Percentiles rank a stretch among this genome's conserved stretches.
Evolutionary conservation across 805 yeast genomes (phyloP).

Genomic region (Tetrapisispora phaffii): DNA sequence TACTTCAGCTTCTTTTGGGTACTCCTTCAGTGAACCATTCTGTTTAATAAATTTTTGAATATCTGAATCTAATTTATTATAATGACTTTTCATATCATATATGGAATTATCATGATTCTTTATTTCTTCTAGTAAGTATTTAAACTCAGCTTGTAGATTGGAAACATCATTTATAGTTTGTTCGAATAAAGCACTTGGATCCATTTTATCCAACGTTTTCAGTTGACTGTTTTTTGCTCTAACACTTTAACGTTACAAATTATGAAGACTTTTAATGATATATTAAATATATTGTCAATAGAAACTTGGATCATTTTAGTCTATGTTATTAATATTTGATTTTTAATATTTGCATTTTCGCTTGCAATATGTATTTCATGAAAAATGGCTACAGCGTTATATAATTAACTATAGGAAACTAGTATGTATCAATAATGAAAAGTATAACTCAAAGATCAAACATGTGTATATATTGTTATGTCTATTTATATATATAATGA

Average conservation of each 20-base stretch:
- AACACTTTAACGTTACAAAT: too few relatives aligned
- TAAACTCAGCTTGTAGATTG: conserved; percentile 80
- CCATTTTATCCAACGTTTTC: conserved; percentile 61
- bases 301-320: too few relatives aligned
- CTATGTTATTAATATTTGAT: too few relatives aligned
- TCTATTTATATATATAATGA: background rate
- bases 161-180: conserved; percentile 65
- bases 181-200: conserved; percentile 76
- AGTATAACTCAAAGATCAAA: too few relatives aligned
- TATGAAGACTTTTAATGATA: too few relatives aligned
- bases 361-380: too few relatives aligned
- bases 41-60: conserved; percentile 74
- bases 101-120: conserved; percentile 56
- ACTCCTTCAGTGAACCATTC: conserved; percentile 69
- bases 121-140: conserved; percentile 70
- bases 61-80: conserved; percentile 64
- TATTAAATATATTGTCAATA: too few relatives aligned
- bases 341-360: too few relatives aligned
- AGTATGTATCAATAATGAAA: background rate
- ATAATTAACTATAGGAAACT: too few relatives aligned
- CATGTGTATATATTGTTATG: background rate
- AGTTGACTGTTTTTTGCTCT: too few relatives aligned
- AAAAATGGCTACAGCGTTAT: too few relatives aligned
- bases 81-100: conserved; percentile 55
- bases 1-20: conserved; percentile 68